A percentile compares a stretch with the other conserved stretches of the same genome.
Evolutionary conservation across 176 grass and related monocot species (phyloP).

Genomic region (Luzula sylvatica): DNA sequence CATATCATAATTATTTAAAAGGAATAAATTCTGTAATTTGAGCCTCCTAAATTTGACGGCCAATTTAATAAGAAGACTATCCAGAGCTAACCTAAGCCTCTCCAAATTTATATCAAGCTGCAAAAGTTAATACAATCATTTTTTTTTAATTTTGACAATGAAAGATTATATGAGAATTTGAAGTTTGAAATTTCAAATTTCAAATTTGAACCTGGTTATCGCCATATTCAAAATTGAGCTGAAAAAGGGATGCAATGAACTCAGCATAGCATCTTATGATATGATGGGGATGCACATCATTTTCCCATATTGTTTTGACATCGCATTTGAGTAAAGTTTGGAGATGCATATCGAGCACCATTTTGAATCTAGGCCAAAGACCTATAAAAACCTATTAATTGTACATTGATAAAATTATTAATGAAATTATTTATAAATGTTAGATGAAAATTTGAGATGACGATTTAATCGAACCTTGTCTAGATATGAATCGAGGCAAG

Average conservation of each 20-base stretch:
- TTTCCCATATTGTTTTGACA: conserved; percentile 50
- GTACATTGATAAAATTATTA: conserved; percentile 1
- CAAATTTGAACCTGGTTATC: conserved; percentile 65
- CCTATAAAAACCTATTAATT: conserved; percentile 44
- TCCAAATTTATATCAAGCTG: conserved; percentile 84
- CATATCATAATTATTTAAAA: conserved; percentile 98
- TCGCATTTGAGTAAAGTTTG: conserved; percentile 48
- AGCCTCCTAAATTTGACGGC: conserved; percentile 39
- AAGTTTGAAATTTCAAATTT: conserved; percentile 1
- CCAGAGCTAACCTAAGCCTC: conserved; percentile 48
- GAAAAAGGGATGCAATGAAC: conserved; percentile 72
- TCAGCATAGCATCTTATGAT: conserved; percentile 74
- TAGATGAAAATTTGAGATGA: background rate
- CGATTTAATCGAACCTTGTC: conserved; percentile 49
- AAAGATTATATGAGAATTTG: conserved; percentile 2
- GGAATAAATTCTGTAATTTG: conserved; percentile 65
- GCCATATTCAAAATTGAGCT: conserved; percentile 84
- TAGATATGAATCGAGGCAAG: conserved; percentile 65
- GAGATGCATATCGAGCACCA: conserved; percentile 81
- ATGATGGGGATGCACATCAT: conserved; percentile 69
- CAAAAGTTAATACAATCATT: conserved; percentile 25
- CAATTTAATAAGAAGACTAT: conserved; percentile 61
- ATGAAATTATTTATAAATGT: background rate
- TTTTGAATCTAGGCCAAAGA: conserved; percentile 86
- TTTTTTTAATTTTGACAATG: too few species aligned